These are phyloP conservation scores for Keithomyces neogunnii DNA, from an alignment of 2,329 filamentous ascomycete species.

Conservation along the genomic window DNA sequence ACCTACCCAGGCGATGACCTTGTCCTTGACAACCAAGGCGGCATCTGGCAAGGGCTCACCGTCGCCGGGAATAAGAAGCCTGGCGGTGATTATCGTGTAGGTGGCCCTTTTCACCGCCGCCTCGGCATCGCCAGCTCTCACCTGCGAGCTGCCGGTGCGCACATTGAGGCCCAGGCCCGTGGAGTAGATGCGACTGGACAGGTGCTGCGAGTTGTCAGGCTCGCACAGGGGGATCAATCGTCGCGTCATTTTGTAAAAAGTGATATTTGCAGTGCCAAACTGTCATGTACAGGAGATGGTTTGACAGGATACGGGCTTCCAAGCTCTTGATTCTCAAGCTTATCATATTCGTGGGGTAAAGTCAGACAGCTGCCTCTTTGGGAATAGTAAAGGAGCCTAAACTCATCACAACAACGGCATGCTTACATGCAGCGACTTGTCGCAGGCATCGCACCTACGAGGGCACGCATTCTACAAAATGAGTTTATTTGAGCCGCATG, in stretches of 20 bases:
- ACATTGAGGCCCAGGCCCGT: slow-evolving; percentile 20
- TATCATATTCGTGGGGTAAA: no score
- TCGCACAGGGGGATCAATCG: slow-evolving; percentile 1
- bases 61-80: slow-evolving; percentile 27
- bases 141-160: slow-evolving; percentile 3
- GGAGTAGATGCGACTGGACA: slow-evolving; percentile 15
- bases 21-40: slow-evolving; percentile 26
- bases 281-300: no score
- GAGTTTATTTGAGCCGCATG: no score
- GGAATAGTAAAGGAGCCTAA: no score
- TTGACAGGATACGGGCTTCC: no score
- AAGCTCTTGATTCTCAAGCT: no score
- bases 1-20: slow-evolving; percentile 29
- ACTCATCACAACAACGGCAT: no score
- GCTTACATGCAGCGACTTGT: no score
- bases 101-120: slow-evolving; percentile 15
- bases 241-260: neutral
- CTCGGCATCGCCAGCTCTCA: neutral
- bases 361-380: no score
- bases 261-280: no score
- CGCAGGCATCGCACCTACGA: no score
- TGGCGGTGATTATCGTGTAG: slow-evolving; percentile 24
- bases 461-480: no score
- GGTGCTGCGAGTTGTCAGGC: neutral
- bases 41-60: slow-evolving; percentile 21